Evolutionary conservation across 2,329 filamentous ascomycete genomes (phyloP).

Genomic region (Esteya vermicola): DNA sequence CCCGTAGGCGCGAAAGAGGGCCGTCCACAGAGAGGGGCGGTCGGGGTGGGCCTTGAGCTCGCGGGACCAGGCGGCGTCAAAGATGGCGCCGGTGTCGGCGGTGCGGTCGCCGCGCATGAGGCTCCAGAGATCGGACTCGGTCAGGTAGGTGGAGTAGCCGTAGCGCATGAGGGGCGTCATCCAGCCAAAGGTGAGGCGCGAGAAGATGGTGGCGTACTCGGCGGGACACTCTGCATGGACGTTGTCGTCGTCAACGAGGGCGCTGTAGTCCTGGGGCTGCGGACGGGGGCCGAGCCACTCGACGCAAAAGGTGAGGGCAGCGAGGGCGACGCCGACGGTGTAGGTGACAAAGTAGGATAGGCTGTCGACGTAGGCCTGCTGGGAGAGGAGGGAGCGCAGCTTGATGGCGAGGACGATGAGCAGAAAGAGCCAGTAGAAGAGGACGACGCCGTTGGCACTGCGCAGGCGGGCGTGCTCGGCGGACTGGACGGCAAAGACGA

Average conservation of each 20-base stretch:
- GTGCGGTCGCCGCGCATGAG: conserved; percentile 71
- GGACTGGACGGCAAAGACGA: conserved; percentile 73
- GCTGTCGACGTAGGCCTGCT: conserved; percentile 52
- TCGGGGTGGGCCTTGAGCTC: conserved; percentile 51
- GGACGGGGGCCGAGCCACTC: conserved; percentile 84
- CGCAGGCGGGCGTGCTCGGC: conserved; percentile 71
- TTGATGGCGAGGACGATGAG: conserved; percentile 68
- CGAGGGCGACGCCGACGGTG: conserved; percentile 55
- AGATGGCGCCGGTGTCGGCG: conserved; percentile 51
- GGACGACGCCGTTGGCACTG: conserved; percentile 72
- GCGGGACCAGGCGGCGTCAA: conserved; percentile 62
- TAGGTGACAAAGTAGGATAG: conserved; percentile 68
- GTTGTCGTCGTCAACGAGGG: conserved; percentile 41
- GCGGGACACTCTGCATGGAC: conserved; percentile 52
- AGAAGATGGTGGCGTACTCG: conserved; percentile 91
- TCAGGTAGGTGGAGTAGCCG: conserved; percentile 83
- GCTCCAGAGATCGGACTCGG: conserved; percentile 92
- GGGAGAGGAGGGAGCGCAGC: conserved; percentile 70
- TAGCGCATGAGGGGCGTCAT: conserved; percentile 97
- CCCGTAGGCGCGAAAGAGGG: conserved; percentile 71
- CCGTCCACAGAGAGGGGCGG: conserved; percentile 75
- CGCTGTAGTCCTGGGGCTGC: conserved; percentile 41
- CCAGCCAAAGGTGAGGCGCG: conserved; percentile 87
- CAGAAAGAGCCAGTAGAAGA: conserved; percentile 87
- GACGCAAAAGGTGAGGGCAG: conserved; percentile 55